Evolutionary conservation across 108 stramenopile species (phyloP).

Genomic region (Skeletonema potamos): DNA sequence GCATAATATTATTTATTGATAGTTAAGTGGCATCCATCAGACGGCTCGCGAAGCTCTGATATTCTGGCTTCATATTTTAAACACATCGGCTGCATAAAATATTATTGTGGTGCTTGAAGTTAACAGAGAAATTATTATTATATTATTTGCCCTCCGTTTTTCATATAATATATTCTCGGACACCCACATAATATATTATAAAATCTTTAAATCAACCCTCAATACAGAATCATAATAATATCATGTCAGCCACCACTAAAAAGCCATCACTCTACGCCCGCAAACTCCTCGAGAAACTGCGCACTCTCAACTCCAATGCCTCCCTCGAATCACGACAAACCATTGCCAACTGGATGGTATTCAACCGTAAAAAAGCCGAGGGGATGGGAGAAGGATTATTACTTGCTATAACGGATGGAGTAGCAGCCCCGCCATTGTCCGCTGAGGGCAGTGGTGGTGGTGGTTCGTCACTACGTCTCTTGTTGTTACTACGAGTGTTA

Average conservation of each 20-base stretch:
- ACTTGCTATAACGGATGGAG: conserved; percentile 1
- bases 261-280: conserved; percentile 16
- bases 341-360: conserved; percentile 28
- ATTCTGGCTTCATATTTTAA: too few relatives aligned
- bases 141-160: too few relatives aligned
- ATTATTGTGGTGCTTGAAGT: too few relatives aligned
- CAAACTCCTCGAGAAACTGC: conserved; percentile 27
- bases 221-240: background rate
- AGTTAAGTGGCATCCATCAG: too few relatives aligned
- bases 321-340: conserved; percentile 27
- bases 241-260: background rate
- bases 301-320: conserved; percentile 17
- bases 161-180: too few relatives aligned
- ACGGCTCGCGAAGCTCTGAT: too few relatives aligned
- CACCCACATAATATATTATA: too few relatives aligned
- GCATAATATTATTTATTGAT: too few relatives aligned
- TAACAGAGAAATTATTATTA: too few relatives aligned
- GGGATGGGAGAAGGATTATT: conserved; percentile 20
- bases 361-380: conserved; percentile 25
- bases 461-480: conserved; percentile 17
- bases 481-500: conserved; percentile 51
- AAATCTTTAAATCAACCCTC: too few relatives aligned
- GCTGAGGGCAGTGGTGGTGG: background rate
- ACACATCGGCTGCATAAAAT: too few relatives aligned
- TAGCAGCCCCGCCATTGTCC: too few relatives aligned